These are phyloP conservation scores for Paraleonurus japonicus DNA, from an alignment of 257 asterid genomes.

Conservation along the genomic window DNA sequence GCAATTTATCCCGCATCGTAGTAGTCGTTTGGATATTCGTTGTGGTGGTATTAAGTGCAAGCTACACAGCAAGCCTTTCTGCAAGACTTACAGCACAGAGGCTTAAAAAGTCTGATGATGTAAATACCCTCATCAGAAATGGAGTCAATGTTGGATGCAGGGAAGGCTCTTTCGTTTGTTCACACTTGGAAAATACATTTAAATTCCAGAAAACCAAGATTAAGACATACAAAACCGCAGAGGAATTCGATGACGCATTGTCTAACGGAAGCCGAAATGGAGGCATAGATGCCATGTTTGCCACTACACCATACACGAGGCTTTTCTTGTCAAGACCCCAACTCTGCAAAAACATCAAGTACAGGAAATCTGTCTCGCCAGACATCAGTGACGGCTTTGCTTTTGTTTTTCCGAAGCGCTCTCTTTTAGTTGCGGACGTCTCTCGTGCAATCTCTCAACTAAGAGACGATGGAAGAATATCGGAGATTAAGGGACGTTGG, in stretches of 20 bases:
- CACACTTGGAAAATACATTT: slow-evolving; percentile 10
- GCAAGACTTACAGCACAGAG: slow-evolving; percentile 37
- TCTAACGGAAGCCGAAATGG: slow-evolving; percentile 20
- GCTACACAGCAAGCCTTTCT: too few species aligned
- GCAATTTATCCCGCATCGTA: slow-evolving; percentile 39
- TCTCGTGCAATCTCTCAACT: slow-evolving; percentile 36
- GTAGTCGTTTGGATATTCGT: slow-evolving; percentile 44
- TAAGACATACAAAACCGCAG: slow-evolving; percentile 13
- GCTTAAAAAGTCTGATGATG: slow-evolving; percentile 27
- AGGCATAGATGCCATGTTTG: slow-evolving; percentile 28
- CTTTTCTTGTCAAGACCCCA: slow-evolving; percentile 24
- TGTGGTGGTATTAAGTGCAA: slow-evolving; percentile 36
- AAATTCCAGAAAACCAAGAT: slow-evolving; percentile 28
- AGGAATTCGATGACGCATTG: slow-evolving; percentile 31
- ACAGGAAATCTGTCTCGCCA: slow-evolving; percentile 22
- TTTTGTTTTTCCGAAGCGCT: too few species aligned
- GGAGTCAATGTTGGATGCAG: slow-evolving; percentile 33
- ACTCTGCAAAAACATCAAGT: slow-evolving; percentile 30
- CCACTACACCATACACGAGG: slow-evolving; percentile 25
- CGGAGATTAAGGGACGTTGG: slow-evolving; percentile 21
- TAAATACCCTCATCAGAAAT: slow-evolving; percentile 20
- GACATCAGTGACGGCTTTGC: not conserved
- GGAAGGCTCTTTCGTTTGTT: slow-evolving; percentile 31
- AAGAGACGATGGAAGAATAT: slow-evolving; percentile 21
- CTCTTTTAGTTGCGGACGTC: slow-evolving; percentile 38